Evolutionary conservation across 2,329 filamentous ascomycete genomes (phyloP).

Genomic region (Alternaria dauci): DNA sequence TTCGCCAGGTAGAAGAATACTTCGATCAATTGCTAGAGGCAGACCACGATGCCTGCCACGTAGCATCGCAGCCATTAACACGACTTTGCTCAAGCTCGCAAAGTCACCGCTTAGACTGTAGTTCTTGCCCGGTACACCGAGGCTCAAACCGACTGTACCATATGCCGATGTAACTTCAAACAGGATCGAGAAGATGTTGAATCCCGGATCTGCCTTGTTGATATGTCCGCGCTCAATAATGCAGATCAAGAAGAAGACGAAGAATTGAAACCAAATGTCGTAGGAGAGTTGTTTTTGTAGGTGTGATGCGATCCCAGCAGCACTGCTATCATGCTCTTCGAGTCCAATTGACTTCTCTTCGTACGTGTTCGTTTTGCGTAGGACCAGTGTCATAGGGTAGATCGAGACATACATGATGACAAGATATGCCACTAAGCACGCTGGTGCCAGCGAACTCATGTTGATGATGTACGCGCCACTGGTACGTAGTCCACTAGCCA

Average conservation of each 20-base stretch:
- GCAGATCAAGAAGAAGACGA: constrained; percentile 67
- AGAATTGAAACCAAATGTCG: constrained; percentile 71
- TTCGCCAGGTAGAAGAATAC: constrained; percentile 43
- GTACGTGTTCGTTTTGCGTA: constrained; percentile 75
- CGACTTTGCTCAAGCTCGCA: constrained; percentile 65
- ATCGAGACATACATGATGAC: constrained; percentile 74
- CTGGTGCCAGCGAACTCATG: constrained; percentile 64
- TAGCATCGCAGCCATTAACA: constrained; percentile 66
- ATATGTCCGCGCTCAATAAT: constrained; percentile 68
- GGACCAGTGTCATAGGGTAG: constrained; percentile 69
- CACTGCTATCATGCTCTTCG: constrained; percentile 49
- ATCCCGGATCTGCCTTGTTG: constrained; percentile 46
- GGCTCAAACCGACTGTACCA: constrained; percentile 68
- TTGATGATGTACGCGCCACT: constrained; percentile 72
- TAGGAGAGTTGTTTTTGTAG: constrained; percentile 71
- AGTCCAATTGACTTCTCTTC: constrained; percentile 73
- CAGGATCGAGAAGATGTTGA: constrained; percentile 47
- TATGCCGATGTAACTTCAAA: constrained; percentile 68
- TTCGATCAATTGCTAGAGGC: constrained; percentile 43
- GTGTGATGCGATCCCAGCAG: constrained; percentile 53
- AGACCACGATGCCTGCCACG: constrained; percentile 41
- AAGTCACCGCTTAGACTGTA: constrained; percentile 66
- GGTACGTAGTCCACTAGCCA: constrained; percentile 67
- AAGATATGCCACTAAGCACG: constrained; percentile 67
- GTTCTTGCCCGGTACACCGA: constrained; percentile 62